Evolutionary conservation across 352 stramenopile genomes (phyloP).

Genomic region (Pythium chondricola): DNA sequence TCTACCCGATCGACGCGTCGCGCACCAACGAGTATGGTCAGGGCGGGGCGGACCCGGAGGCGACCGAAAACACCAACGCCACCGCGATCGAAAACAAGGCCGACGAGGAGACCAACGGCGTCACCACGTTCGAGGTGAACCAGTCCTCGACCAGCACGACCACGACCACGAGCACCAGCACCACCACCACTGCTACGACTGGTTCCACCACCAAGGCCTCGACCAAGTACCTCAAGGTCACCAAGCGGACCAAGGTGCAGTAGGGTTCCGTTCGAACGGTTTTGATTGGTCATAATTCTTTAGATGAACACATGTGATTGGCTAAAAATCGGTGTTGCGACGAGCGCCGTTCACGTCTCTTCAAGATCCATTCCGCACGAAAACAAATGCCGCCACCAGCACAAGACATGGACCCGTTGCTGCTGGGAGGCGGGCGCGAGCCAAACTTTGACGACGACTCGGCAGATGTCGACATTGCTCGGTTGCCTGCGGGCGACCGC

Average conservation of each 20-base stretch:
- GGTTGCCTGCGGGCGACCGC: constrained; percentile 47
- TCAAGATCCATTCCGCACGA: constrained; percentile 5
- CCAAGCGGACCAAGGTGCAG: constrained; percentile 11
- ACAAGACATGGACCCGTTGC: constrained; percentile 25
- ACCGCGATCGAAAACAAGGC: constrained; percentile 1
- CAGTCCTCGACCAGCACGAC: too few species aligned
- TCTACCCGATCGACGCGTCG: constrained; percentile 91
- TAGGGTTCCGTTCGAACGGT: too few species aligned
- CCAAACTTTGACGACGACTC: constrained; percentile 52
- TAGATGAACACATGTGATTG: constrained; percentile 4
- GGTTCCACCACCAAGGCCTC: constrained; percentile 2
- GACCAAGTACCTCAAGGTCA: constrained; percentile 21
- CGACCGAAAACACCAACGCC: constrained; percentile 18
- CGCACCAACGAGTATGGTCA: constrained; percentile 93
- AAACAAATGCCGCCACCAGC: constrained; percentile 16
- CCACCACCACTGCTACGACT: too few species aligned
- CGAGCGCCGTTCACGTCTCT: constrained; percentile 4
- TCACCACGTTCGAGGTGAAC: too few species aligned
- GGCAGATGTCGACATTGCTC: constrained; percentile 57
- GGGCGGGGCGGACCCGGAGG: constrained; percentile 26
- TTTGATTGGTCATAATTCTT: constrained; percentile 5
- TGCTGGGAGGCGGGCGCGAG: constrained; percentile 33
- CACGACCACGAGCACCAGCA: too few species aligned
- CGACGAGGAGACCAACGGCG: constrained; percentile 3
- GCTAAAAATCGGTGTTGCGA: background rate